These are phyloP conservation scores for Fusarium succisae DNA, from an alignment of 2,329 filamentous ascomycete species.

Conservation along the genomic window DNA sequence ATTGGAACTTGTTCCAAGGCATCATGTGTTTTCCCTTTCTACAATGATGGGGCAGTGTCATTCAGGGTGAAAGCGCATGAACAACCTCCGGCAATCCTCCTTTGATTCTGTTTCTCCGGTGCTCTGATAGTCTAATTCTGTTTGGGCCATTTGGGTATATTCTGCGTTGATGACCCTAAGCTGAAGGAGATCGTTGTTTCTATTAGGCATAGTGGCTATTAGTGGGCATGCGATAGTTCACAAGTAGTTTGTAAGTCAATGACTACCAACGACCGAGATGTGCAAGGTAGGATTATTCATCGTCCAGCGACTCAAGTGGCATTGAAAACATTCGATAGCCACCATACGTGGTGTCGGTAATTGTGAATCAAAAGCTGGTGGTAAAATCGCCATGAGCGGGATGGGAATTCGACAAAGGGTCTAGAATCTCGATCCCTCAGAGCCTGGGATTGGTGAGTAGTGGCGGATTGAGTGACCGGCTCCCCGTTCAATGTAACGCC, in stretches of 20 bases:
- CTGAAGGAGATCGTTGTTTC: not conserved
- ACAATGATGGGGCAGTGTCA: slow-evolving; percentile 7
- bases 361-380: slow-evolving; percentile 8
- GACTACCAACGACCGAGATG: not conserved
- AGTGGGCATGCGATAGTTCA: slow-evolving; percentile 1
- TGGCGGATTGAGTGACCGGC: slow-evolving; percentile 7
- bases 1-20: slow-evolving; percentile 13
- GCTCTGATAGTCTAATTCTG: slow-evolving; percentile 3
- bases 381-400: slow-evolving; percentile 25
- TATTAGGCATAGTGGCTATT: not conserved
- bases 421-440: slow-evolving; percentile 38
- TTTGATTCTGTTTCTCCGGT: slow-evolving; percentile 2
- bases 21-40: slow-evolving; percentile 16
- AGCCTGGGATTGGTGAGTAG: slow-evolving; percentile 13
- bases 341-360: slow-evolving; percentile 3
- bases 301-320: not conserved
- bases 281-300: slow-evolving; percentile 4
- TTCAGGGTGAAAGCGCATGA: not conserved
- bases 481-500: slow-evolving; percentile 21
- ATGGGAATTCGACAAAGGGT: slow-evolving; percentile 37
- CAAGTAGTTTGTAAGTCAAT: not conserved
- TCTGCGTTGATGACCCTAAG: not conserved
- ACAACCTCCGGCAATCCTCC: not conserved
- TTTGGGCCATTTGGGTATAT: not conserved
- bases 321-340: not conserved